A percentile compares a stretch with the other conserved stretches of the same genome.
Conservation (phyloP, 192 early-diverging fungal species). For the Linnemannia schmuckeri region DNA sequence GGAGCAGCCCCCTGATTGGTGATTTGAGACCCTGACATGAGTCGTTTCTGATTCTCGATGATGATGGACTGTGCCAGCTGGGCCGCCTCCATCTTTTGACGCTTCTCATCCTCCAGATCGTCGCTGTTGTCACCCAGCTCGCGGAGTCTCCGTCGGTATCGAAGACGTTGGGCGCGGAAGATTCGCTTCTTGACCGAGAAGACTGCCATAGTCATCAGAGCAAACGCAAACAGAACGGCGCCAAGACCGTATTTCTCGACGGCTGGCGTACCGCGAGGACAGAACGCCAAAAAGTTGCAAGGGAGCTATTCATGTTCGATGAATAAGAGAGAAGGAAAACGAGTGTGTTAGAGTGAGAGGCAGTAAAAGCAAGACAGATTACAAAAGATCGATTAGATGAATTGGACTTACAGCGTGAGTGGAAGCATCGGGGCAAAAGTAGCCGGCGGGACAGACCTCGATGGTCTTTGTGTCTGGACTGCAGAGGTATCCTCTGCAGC, state of each 20-base stretch:
- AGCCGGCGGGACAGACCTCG: slow-evolving; percentile 60
- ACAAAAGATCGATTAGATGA: not conserved
- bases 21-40: slow-evolving; percentile 11
- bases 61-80: slow-evolving; percentile 40
- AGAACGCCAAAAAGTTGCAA: slow-evolving; percentile 41
- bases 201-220: slow-evolving; percentile 33
- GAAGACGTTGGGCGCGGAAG: slow-evolving; percentile 35
- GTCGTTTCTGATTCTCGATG: slow-evolving; percentile 15
- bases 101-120: slow-evolving; percentile 30
- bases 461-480: slow-evolving; percentile 57
- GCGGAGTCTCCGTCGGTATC: slow-evolving; percentile 34
- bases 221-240: slow-evolving; percentile 32
- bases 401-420: slow-evolving; percentile 20
- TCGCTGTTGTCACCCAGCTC: slow-evolving; percentile 30
- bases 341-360: not conserved
- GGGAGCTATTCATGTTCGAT: slow-evolving; percentile 16
- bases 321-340: not conserved
- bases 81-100: slow-evolving; percentile 22
- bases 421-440: slow-evolving; percentile 37
- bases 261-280: slow-evolving; percentile 41
- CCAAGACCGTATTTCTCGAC: slow-evolving; percentile 47
- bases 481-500: slow-evolving; percentile 70
- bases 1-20: not conserved
- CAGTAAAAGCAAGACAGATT: slow-evolving; percentile 59
- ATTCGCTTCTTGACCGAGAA: slow-evolving; percentile 47